A percentile compares a stretch with the other conserved stretches of the same genome.
These are phyloP conservation scores for Pleurotus djamor DNA, from an alignment of 768 basidiomycete species.

Conservation along the genomic window DNA sequence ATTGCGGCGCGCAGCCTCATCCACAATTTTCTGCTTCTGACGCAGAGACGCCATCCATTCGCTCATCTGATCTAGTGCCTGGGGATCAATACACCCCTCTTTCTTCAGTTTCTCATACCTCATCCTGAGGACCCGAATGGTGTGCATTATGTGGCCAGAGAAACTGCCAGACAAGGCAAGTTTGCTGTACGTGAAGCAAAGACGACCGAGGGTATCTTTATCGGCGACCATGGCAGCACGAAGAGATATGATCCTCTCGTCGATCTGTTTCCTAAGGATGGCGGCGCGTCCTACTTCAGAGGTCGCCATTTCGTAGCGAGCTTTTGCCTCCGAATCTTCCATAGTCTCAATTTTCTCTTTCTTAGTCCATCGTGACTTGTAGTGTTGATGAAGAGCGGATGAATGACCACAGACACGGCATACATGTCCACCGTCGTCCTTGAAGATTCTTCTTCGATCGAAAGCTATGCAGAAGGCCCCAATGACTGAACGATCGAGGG, in stretches of 20 bases:
- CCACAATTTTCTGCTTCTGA: constrained; percentile 4
- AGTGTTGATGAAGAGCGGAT: constrained; percentile 12
- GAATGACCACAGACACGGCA: constrained; percentile 14
- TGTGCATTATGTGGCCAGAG: constrained; percentile 5
- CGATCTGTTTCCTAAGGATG: background rate
- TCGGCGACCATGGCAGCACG: background rate
- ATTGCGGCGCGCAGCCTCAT: background rate
- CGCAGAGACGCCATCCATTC: background rate
- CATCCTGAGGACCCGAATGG: constrained; percentile 8
- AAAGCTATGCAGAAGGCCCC: background rate
- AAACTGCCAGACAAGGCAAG: constrained; percentile 15
- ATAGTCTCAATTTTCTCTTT: constrained; percentile 3
- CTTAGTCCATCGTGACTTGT: constrained; percentile 10
- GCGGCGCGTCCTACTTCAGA: constrained; percentile 7
- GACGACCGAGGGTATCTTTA: background rate
- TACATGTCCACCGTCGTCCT: background rate
- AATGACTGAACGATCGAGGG: constrained; percentile 9
- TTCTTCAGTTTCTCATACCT: constrained; percentile 3
- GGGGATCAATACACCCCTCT: background rate
- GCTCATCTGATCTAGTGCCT: background rate
- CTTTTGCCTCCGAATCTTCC: constrained; percentile 13
- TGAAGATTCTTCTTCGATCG: too few species aligned
- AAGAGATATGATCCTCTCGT: constrained; percentile 2
- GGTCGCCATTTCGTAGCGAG: constrained; percentile 10
- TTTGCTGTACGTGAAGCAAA: constrained; percentile 6